Evolutionary conservation across 1,139 yeast species (phyloP), one percentile per base, ranked within the genome.

Genomic region (Blastobotrys persicus): DNA sequence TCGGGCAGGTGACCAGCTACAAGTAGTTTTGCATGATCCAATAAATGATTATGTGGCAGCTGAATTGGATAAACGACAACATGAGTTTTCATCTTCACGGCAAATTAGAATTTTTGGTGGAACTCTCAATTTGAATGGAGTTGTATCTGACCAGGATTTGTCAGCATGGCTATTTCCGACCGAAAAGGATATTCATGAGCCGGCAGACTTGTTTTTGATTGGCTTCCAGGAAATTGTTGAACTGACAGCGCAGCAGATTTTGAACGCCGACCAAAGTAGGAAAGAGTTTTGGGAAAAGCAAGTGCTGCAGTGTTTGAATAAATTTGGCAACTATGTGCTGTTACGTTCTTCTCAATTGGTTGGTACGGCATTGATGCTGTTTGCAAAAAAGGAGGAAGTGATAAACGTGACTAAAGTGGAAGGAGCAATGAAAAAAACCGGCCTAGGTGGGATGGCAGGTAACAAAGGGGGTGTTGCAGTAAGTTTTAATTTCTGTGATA

Each of bases 201-300:
- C 65, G 28, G 79, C 87, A 50, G 97, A 91, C 64, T 64, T 92
- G 16, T 87, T 86, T 39, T 80, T 86, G 26, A 75, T 94, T 55
- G 98, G 96, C 1, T 73, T 94, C 49, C 96, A 94, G 66, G 99
- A 94, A 64, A 83, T 92, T 47, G 92, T 92, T 11, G 98, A 91
- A 66, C 72, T 94, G 45, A 85, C 91, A 3, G 88, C 99, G 0
- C 88, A 94, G 1, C 92, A 89, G 63, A 89, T 92, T 78, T 77
- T 92, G 54, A 81, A 83, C 46, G 83, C 88, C 0, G 96, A 92
- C 66, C 79, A 86, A 0, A 78, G 77, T 31, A 83, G 86, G 49
- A 78, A 86, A 53, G 67, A 74, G 31, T 80, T 78, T 56, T 94
- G 99, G 99, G 97, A 89, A 57, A 73, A 73, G 46, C 81, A 79